A percentile compares a stretch with the other conserved stretches of the same genome.
phyloP scores from a whole-genome alignment of 257 asterid genomes.

The Marsdenia floribunda region DNA sequence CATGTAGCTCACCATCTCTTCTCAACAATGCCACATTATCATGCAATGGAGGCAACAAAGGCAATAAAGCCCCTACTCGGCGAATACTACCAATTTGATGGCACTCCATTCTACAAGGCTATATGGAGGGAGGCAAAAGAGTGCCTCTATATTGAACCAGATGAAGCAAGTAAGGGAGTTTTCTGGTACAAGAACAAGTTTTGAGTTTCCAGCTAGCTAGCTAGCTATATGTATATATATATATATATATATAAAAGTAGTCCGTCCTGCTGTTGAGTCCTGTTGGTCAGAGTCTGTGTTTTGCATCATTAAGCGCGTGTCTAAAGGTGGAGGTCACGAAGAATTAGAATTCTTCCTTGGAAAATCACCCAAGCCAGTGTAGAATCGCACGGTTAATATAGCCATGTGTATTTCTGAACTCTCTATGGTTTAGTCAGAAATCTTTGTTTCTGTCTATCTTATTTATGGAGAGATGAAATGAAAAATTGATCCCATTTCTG shows the following conservation, averaged over 20 bases:
- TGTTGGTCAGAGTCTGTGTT: background rate
- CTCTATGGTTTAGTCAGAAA: background rate
- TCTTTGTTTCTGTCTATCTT: background rate
- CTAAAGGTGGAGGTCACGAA: too few relatives aligned
- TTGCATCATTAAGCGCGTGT: background rate
- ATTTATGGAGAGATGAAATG: background rate
- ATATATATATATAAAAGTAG: too few relatives aligned
- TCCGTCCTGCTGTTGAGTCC: background rate
- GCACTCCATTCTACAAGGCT: constrained; percentile 49
- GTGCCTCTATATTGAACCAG: constrained; percentile 56
- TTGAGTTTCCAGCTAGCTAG: constrained; percentile 13
- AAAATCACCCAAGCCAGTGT: background rate
- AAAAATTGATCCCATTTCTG: background rate
- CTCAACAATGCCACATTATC: constrained; percentile 69
- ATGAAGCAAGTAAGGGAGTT: constrained; percentile 43
- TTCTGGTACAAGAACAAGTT: constrained; percentile 60
- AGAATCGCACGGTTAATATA: background rate
- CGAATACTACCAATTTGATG: constrained; percentile 50
- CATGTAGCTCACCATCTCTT: constrained; percentile 67
- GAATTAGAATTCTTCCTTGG: background rate
- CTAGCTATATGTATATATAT: background rate
- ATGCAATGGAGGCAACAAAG: constrained; percentile 69
- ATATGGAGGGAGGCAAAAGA: constrained; percentile 65
- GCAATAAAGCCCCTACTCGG: constrained; percentile 63
- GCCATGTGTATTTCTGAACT: background rate